These are phyloP conservation scores for Ophiostoma sp. DNA, from an alignment of 2,329 filamentous ascomycete genomes.

Conservation along the genomic window DNA sequence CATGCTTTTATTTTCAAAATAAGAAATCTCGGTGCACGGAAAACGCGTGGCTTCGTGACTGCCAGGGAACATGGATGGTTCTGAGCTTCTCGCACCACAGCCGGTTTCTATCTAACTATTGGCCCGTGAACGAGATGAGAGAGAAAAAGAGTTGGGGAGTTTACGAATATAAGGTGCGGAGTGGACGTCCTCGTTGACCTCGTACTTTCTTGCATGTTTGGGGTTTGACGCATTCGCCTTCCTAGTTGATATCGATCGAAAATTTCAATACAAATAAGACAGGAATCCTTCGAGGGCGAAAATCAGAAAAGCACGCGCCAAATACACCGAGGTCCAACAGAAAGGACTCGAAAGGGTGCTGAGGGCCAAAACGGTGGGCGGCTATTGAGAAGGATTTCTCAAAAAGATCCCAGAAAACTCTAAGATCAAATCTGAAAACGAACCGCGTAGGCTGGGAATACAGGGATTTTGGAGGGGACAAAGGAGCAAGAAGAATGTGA, in stretches of 20 bases:
- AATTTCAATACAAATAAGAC: background rate
- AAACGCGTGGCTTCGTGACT: background rate
- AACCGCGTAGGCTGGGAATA: background rate
- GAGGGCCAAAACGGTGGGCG: background rate
- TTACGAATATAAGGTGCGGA: background rate
- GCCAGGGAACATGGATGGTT: background rate
- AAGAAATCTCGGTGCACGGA: background rate
- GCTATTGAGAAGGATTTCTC: background rate
- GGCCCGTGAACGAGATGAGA: background rate
- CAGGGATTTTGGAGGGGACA: background rate
- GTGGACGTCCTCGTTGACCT: background rate
- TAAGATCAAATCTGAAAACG: slow-evolving; percentile 1
- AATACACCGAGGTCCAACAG: background rate
- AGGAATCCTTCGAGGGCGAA: background rate
- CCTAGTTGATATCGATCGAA: background rate
- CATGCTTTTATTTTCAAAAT: no score
- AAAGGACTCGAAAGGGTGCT: background rate
- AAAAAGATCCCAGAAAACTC: background rate
- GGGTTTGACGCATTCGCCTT: background rate
- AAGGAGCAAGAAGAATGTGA: background rate
- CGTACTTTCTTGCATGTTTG: background rate
- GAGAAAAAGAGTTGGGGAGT: background rate
- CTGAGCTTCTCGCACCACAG: background rate
- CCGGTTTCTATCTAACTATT: background rate
- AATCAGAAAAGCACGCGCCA: background rate